phyloP scores from a whole-genome alignment of 2,329 filamentous ascomycete genomes.

The Aspergillus sp. region DNA sequence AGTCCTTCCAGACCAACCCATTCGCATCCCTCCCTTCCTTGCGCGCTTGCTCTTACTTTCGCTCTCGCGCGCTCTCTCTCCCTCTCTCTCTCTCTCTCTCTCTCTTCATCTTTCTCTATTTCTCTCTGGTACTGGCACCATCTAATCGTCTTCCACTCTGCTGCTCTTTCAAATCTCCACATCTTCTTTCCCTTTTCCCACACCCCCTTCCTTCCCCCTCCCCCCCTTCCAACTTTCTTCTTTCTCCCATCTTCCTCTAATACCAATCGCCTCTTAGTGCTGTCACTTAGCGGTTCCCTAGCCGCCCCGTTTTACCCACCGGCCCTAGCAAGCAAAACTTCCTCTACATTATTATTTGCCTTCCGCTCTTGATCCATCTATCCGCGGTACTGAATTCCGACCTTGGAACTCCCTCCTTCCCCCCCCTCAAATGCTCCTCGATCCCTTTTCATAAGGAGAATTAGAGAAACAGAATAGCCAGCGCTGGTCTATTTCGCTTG shows the following conservation, averaged over 20 bases:
- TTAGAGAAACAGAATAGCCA: constrained; percentile 1
- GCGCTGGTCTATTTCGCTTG: neutral
- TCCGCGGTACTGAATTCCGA: neutral
- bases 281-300: constrained; percentile 9
- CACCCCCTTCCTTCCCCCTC: constrained; percentile 13
- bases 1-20: constrained; percentile 15
- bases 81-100: too few relatives aligned
- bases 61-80: too few relatives aligned
- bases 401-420: constrained; percentile 11
- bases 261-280: constrained; percentile 15
- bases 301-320: constrained; percentile 15
- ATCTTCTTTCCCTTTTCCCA: constrained; percentile 6
- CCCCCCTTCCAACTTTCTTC: constrained; percentile 18
- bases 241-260: constrained; percentile 19
- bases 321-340: constrained; percentile 11
- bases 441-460: constrained; percentile 14
- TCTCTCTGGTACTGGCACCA: neutral
- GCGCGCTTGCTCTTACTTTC: too few relatives aligned
- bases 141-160: constrained; percentile 13
- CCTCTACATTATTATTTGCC: constrained; percentile 2
- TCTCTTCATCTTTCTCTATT: too few relatives aligned
- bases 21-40: constrained; percentile 11
- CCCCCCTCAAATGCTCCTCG: constrained; percentile 20
- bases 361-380: constrained; percentile 19
- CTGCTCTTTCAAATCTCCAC: constrained; percentile 15